phyloP scores from a whole-genome alignment of 805 yeast species.

The Danielia oregonensis region DNA sequence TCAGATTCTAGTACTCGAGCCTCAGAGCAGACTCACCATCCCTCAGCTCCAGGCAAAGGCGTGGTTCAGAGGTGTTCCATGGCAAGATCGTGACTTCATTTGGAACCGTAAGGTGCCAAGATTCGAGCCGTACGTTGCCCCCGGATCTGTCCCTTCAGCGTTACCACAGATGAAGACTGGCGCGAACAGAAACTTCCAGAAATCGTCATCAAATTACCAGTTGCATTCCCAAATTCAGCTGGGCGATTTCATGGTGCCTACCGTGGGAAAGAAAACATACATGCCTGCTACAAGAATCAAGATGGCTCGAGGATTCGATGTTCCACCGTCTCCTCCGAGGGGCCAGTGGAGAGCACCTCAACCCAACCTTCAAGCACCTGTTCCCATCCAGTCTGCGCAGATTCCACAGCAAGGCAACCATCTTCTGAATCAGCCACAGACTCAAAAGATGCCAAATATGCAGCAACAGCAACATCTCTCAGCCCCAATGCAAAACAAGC shows the following conservation, averaged over 20 bases:
- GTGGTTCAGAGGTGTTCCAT: slow-evolving; percentile 38
- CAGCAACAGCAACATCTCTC: no score
- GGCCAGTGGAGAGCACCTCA: not conserved
- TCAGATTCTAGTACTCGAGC: slow-evolving; percentile 29
- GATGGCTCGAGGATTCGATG: not conserved
- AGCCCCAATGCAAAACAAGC: no score
- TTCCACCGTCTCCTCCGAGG: not conserved
- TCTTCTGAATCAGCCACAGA: no score
- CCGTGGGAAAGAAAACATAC: slow-evolving; percentile 26
- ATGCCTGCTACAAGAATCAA: slow-evolving; percentile 34
- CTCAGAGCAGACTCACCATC: slow-evolving; percentile 28
- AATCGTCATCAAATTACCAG: slow-evolving; percentile 36
- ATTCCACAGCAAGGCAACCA: no score
- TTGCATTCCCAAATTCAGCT: slow-evolving; percentile 36
- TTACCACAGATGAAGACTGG: slow-evolving; percentile 32
- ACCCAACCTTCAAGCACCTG: not conserved
- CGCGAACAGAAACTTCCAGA: slow-evolving; percentile 32
- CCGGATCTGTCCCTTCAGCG: not conserved
- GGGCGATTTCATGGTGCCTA: slow-evolving; percentile 33
- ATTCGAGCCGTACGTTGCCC: slow-evolving; percentile 20
- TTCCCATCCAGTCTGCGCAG: no score
- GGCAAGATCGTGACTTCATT: slow-evolving; percentile 38
- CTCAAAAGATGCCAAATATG: no score
- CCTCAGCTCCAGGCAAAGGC: slow-evolving; percentile 28
- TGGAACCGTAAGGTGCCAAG: slow-evolving; percentile 32